Evolutionary conservation across 495 filamentous ascomycete species (phyloP).

Genomic region (Aspergillus bertholletiae): DNA sequence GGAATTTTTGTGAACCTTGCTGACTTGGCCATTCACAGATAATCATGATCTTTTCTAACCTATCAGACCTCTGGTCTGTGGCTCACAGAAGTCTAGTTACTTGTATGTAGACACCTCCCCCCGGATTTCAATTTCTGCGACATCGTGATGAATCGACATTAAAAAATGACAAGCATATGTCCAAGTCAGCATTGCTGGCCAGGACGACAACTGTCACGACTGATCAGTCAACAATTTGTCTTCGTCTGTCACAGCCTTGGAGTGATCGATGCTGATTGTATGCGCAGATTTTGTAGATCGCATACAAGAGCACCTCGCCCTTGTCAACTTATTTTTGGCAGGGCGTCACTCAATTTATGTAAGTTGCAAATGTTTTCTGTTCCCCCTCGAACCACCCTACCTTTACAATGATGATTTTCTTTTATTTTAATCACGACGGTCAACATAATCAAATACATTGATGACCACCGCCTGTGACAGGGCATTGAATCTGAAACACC

Average conservation of each 20-base stretch:
- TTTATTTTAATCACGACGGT: conserved; percentile 90
- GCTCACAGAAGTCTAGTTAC: neutral
- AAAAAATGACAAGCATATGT: conserved; percentile 61
- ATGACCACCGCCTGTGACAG: conserved; percentile 90
- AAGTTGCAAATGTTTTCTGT: conserved; percentile 16
- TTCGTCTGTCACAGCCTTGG: conserved; percentile 15
- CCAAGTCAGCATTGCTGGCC: conserved; percentile 44
- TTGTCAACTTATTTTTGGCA: neutral
- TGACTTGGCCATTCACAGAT: conserved; percentile 14
- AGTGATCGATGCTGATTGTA: conserved; percentile 26
- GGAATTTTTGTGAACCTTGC: conserved; percentile 5
- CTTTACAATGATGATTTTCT: conserved; percentile 68
- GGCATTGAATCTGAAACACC: conserved; percentile 63
- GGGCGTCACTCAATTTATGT: conserved; percentile 9
- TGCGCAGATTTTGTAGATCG: neutral
- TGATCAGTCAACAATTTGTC: conserved; percentile 31
- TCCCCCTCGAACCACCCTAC: neutral
- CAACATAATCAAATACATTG: conserved; percentile 83
- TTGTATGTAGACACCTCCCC: conserved; percentile 29
- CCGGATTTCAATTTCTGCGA: conserved; percentile 2
- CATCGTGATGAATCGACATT: conserved; percentile 50
- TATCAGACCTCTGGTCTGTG: neutral
- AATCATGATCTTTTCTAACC: neutral
- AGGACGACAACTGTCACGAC: conserved; percentile 50
- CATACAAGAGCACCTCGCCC: neutral